Evolutionary conservation across 768 basidiomycete genomes (phyloP).

Genomic region (Favolaschia claudopus): DNA sequence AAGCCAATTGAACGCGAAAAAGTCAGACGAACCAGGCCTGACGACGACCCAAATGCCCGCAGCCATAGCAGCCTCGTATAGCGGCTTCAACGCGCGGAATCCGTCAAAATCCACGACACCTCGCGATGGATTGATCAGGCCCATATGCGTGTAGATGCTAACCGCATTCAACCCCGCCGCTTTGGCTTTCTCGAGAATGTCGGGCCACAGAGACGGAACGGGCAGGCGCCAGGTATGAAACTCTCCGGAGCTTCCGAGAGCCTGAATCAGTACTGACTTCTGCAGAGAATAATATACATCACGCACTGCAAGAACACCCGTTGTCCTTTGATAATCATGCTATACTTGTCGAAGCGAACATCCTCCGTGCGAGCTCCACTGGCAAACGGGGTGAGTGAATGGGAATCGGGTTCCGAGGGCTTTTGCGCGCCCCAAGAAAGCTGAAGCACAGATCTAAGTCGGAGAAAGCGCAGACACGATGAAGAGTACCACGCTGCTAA

Average conservation of each 20-base stretch:
- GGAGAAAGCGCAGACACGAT: too few relatives aligned
- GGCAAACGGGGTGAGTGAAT: too few relatives aligned
- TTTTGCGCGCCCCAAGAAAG: too few relatives aligned
- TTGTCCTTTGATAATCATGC: conserved; percentile 72
- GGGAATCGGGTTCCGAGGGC: too few relatives aligned
- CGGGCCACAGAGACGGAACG: conserved; percentile 81
- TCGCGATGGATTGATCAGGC: conserved; percentile 74
- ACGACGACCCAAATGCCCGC: conserved; percentile 83
- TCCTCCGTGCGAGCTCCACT: background rate
- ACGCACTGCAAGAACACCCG: conserved; percentile 76
- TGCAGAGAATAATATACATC: background rate
- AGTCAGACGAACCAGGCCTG: conserved; percentile 65
- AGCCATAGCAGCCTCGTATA: conserved; percentile 76
- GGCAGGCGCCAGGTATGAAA: conserved; percentile 86
- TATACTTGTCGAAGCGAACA: conserved; percentile 71
- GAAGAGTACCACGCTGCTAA: too few relatives aligned
- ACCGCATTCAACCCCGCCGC: conserved; percentile 83
- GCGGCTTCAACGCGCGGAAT: conserved; percentile 72
- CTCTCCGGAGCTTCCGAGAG: conserved; percentile 73
- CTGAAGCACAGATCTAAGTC: too few relatives aligned
- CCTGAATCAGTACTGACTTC: background rate
- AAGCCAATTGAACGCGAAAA: background rate
- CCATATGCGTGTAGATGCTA: conserved; percentile 86
- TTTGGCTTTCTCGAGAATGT: conserved; percentile 82
- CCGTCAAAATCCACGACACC: conserved; percentile 77